Evolutionary conservation across 2,329 filamentous ascomycete genomes (phyloP), one percentile per base, ranked within the genome.

Genomic region (Aspergillus latus): DNA sequence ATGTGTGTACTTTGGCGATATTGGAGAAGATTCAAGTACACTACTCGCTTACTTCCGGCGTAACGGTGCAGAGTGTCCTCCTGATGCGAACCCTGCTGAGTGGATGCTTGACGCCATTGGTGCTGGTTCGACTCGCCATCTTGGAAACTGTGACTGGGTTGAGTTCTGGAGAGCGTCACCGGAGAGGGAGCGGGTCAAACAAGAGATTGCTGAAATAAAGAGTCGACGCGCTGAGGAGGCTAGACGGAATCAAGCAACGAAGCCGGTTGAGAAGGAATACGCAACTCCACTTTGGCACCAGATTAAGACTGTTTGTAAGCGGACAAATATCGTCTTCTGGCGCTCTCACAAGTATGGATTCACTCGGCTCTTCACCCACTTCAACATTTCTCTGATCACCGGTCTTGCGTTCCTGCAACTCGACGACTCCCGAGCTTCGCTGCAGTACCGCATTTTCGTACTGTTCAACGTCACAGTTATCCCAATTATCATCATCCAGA

Each of bases 331-430:
- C 3, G 82, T 89, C 0, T 93, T 89, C 78, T 96, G 90, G 90
- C 83, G 92, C 42, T 89, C 88, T 1, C 89, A 89, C 37, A 92
- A 95, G 76, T 96, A 96, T 71, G 86, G 91, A 51, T 94, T 95
- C 72, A 95, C 91, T 0, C 84, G 91, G 15, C 78, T 96, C 15
- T 94, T 93, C 79, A 92, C 89, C 68, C 91, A 96, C 70, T 78
- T 93, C 58, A 83, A 86, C 59, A 89, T 96, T 62, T 87, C 89
- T 1, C 68, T 96, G 11, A 76, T 95, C 54, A 90, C 88, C 0
- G 92, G 92, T 64, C 80, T 96, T 10, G 88, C 88, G 32, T 96
- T 88, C 72, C 78, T 95, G 47, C 83, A 90, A 59, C 83, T 96
- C 7, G 86, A 93, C 68, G 76, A 92, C 66, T 91, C 88, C 2